Conservation (phyloP, 257 asterid species). For the Scutellaria galericulata region DNA sequence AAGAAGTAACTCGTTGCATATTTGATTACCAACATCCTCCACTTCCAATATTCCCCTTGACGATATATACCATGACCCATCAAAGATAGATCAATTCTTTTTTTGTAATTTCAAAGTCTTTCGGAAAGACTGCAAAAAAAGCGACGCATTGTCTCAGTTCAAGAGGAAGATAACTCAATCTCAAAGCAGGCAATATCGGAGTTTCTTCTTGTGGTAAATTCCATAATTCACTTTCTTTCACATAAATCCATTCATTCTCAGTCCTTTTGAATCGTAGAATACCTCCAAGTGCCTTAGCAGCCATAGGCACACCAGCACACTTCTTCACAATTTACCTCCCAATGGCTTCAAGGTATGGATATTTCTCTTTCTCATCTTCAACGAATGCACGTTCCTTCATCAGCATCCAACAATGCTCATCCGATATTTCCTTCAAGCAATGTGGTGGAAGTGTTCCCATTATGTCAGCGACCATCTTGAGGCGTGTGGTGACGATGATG, state of each 20-base stretch:
- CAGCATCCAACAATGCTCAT: constrained; percentile 38
- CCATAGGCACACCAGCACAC: no score
- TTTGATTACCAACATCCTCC: no score
- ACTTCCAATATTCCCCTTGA: not conserved
- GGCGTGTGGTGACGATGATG: constrained; percentile 7
- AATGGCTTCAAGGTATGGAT: no score
- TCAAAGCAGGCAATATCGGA: constrained; percentile 34
- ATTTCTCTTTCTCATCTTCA: not conserved
- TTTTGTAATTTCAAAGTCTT: constrained; percentile 11
- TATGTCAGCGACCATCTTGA: not conserved
- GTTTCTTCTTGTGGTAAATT: no score
- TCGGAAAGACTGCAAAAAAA: constrained; percentile 43
- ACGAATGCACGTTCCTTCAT: constrained; percentile 35
- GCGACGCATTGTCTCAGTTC: constrained; percentile 41
- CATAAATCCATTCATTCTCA: no score
- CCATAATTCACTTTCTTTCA: no score
- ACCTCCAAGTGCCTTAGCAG: no score
- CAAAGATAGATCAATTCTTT: constrained; percentile 31
- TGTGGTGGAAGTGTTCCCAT: constrained; percentile 38
- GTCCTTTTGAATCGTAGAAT: no score
- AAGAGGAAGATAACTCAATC: constrained; percentile 43
- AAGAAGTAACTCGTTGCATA: no score
- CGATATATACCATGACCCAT: constrained; percentile 43
- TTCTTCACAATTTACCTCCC: not conserved
- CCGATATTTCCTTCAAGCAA: not conserved